Conservation (phyloP, 495 filamentous ascomycete genomes). For the Ascodesmis nigricans region DNA sequence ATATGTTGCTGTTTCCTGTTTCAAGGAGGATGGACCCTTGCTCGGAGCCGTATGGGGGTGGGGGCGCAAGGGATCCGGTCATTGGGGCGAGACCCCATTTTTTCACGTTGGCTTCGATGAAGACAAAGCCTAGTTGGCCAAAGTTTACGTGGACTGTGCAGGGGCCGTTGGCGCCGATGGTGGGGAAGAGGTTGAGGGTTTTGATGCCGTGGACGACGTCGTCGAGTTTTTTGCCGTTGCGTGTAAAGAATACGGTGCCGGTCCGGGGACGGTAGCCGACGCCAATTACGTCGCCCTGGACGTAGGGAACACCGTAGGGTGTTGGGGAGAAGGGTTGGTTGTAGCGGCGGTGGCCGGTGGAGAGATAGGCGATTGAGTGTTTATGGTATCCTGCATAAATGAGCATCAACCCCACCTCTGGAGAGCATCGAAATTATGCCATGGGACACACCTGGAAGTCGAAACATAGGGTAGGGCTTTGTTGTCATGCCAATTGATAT, state of each 20-base stretch:
- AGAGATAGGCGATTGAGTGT: conserved; percentile 72
- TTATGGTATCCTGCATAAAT: conserved; percentile 56
- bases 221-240: conserved; percentile 91
- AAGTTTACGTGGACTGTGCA: conserved; percentile 91
- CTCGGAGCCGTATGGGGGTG: conserved; percentile 88
- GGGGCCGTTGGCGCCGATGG: conserved; percentile 81
- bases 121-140: conserved; percentile 90
- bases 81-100: conserved; percentile 96
- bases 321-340: conserved; percentile 74
- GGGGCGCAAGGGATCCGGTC: conserved; percentile 83
- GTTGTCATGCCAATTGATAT: conserved; percentile 83
- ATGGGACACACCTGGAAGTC: conserved; percentile 74
- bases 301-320: conserved; percentile 56
- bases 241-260: conserved; percentile 90
- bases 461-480: conserved; percentile 87
- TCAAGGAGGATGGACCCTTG: conserved; percentile 89
- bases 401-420: neutral
- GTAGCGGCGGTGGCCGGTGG: conserved; percentile 60
- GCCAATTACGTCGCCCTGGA: conserved; percentile 88
- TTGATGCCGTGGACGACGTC: conserved; percentile 87
- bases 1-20: conserved; percentile 14
- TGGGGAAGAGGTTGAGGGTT: conserved; percentile 88
- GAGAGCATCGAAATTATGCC: neutral
- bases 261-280: conserved; percentile 88
- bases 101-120: conserved; percentile 98